Evolutionary conservation across 2,329 filamentous ascomycete species (phyloP).

Genomic region (Penicillium sp.): DNA sequence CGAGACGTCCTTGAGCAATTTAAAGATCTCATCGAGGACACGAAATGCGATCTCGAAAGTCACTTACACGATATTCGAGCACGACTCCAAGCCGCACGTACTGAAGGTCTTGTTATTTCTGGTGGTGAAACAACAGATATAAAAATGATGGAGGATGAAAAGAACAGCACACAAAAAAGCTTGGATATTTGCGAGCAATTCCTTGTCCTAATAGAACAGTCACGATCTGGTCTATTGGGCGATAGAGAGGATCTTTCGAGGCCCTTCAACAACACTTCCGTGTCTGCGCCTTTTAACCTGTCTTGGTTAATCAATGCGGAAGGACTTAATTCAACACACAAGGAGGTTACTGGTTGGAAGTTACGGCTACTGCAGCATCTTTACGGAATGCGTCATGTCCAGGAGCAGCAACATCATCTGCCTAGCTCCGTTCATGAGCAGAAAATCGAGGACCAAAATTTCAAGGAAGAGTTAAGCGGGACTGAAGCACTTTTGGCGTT

Average conservation of each 20-base stretch:
- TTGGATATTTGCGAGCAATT: conserved; percentile 6
- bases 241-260: background rate
- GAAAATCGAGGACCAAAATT: background rate
- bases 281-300: background rate
- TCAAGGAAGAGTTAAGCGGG: conserved; percentile 3
- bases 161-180: conserved; percentile 5
- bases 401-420: background rate
- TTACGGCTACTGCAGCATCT: conserved; percentile 2
- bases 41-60: conserved; percentile 7
- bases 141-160: conserved; percentile 5
- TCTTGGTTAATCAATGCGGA: conserved; percentile 4
- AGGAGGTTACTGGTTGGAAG: conserved; percentile 3
- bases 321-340: conserved; percentile 2
- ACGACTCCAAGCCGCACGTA: conserved; percentile 1
- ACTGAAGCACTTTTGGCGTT: conserved; percentile 3
- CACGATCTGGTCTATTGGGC: background rate
- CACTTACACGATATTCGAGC: conserved; percentile 1
- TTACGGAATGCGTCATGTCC: conserved; percentile 1
- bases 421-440: background rate
- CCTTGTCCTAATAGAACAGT: conserved; percentile 4
- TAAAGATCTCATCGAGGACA: conserved; percentile 7
- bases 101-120: background rate
- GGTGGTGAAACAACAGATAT: background rate
- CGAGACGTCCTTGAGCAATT: conserved; percentile 3
- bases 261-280: background rate